Evolutionary conservation across 805 yeast species (phyloP), one percentile per base, ranked within the genome.

Genomic region (Monosporozyma unispora): DNA sequence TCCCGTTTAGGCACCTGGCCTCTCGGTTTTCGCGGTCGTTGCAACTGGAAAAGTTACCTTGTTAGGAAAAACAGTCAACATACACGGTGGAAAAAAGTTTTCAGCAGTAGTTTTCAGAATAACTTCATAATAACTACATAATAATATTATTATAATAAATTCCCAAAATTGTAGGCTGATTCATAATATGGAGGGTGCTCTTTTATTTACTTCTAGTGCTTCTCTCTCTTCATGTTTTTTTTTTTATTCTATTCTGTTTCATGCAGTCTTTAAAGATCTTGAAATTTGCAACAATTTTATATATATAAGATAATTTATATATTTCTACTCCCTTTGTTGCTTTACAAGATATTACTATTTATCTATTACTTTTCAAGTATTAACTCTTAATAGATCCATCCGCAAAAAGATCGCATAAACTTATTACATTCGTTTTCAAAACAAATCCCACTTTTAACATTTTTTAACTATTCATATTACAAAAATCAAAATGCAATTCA

Each of bases 401-500:
- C 40, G 40, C 40, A 37, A 39, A 39, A 39, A 39, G 42, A 39
- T 39, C 42, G 9, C 14, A 39, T 18, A 39, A 39, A 18, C 40
- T 31, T 31, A 22, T 22, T 47, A 41, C 45, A 48, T 18, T 45
- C 48, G 48, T 44, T 46, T 40, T 37, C n/a, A 31, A 31, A 25
- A 25, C 27, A 25, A 31, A 25, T 25, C 8, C 27, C 27, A 25
- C 8, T 25, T 25, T 25, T 25, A 25, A 5, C 8, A 5, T 25
- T 5, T 25, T 8, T 25, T 5, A 25, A 25, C 27, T 25, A 25
- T 25, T 8, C 28, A 21, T 14, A 45, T n/a, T n/a, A 10, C 18
- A 33, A 35, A 25, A 45, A 41, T 12, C 33, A 57, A 35, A 48
- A 61, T 61, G 66, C 66, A 59, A 60, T 56, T 55, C 52, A 57